These are phyloP conservation scores for Fusarium nematophilum DNA, from an alignment of 2,329 filamentous ascomycete species.

Conservation along the genomic window DNA sequence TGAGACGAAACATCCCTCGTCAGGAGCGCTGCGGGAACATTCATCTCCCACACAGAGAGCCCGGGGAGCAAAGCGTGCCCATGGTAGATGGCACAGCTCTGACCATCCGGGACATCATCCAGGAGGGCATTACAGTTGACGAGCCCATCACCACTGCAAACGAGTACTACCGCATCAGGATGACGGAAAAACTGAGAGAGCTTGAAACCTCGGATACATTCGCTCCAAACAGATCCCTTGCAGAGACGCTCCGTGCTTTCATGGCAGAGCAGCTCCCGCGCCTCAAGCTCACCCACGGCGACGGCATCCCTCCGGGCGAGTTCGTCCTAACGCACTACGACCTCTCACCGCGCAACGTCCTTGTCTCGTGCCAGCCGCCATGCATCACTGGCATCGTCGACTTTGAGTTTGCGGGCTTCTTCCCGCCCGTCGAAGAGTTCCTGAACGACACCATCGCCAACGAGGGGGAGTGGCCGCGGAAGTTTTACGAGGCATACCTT, in stretches of 20 bases:
- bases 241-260: background rate
- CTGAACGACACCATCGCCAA: slow-evolving; percentile 13
- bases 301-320: background rate
- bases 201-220: background rate
- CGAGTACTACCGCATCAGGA: background rate
- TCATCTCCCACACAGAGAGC: background rate
- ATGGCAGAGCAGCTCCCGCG: too few species aligned
- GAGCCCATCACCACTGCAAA: too few species aligned
- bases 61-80: too few species aligned
- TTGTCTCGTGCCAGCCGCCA: background rate
- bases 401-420: slow-evolving; percentile 24
- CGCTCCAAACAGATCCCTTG: background rate
- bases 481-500: slow-evolving; percentile 3
- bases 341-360: slow-evolving; percentile 12
- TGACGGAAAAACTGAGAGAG: background rate
- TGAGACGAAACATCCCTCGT: background rate
- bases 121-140: too few species aligned
- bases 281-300: too few species aligned
- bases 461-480: background rate
- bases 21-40: slow-evolving; percentile 6
- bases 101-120: too few species aligned
- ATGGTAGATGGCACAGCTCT: too few species aligned
- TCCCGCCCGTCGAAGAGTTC: slow-evolving; percentile 5
- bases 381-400: slow-evolving; percentile 13
- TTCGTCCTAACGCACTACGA: slow-evolving; percentile 22